Evolutionary conservation across 129 eudicot genomes (phyloP), one percentile per base, ranked within the genome.

Genomic region (Saposhnikovia divaricata): DNA sequence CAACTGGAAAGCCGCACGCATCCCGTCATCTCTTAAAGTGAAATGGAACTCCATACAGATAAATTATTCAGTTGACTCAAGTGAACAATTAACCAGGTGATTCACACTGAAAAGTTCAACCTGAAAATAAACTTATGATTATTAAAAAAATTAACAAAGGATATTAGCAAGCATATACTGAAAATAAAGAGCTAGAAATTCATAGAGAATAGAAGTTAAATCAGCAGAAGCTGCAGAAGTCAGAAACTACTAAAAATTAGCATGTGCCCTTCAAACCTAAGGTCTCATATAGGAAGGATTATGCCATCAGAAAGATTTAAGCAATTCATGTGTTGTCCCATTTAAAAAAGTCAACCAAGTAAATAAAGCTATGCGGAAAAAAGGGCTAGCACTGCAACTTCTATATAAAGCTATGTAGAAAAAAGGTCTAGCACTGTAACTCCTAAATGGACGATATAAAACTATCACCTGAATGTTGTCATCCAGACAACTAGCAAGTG

Each of bases 1-100:
- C 78, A 96, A 85, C 90, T 96, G 99, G 83, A 96, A 96, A 78
- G 99, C 97, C 1, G 99, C 99, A 80, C 97, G 96, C 99, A 96
- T 96, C 63, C 97, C 99, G 79, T 89, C 82, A 78, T 90, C 98
- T 90, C 97, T 87, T 80, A 92, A 84, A 44, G 97, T 96, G 79
- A 96, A 96, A 39, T 98, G 99, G 69, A 96, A 96, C 82, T 96
- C 99, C 99, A 96, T 96, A 81, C 99, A 92, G 70, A 96, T 92
- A 80, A 92, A 96, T 81, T 96, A 98, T 86, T 96, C 99, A 0
- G 99, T 96, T 44, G 99, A 92, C 87, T 96, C 99, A 28, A 96
- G 85, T 70, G 99, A 96, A 86, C 99, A 96, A 76, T 96, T 96
- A 46, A 96, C 89, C 69, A 96, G 85, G 84, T 96, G 97, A 82